Evolutionary conservation across 495 filamentous ascomycete species (phyloP), one percentile per base, ranked within the genome.

Genomic region (Neurospora sp.): DNA sequence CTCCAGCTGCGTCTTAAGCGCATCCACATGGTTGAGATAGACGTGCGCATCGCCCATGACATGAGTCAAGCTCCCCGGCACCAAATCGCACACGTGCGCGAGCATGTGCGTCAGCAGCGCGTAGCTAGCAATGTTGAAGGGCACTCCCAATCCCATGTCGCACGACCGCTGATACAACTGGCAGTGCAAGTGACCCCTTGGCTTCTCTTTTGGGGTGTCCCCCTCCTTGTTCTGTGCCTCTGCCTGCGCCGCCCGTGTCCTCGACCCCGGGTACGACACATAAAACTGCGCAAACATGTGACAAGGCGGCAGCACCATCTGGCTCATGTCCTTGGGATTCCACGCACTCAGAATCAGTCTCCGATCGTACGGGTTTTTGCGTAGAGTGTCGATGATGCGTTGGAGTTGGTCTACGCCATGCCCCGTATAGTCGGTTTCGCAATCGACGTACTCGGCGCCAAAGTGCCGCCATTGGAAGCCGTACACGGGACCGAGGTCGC

Each of bases 201-300:
- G 77, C 69, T 85, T 86, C 8, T 80, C 42, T 79, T 78, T 48
- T 74, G 78, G 27, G 9, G 37, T 81, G 70, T 72, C 42, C 78
- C 69, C 69, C 68, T 70, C 73, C 79, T 7, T 75, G 7, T 42
- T 4, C 31, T 35, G 41, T 44, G 16, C 16, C 41, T 76, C 74
- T 70, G n/a, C n/a, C 17, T 8, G 40, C 14, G 40, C 42, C 72
- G 40, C 42, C 72, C 44, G 53, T 44, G 59, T 74, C 16, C 35
- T 71, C 45, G 74, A 41, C 78, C 83, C 71, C 8, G 92, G 92
- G 80, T 88, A 98, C 1, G 90, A 93, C 44, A 99, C 94, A 77
- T 98, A 98, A 78, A 98, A 98, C 82, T 98, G 96, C 16, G 95
- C 95, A 83, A 99, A 97, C 96, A 99, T 97, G 81, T 98, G 96